These are phyloP conservation scores for Penicillium brasilianum DNA, from an alignment of 2,329 filamentous ascomycete genomes.

Conservation along the genomic window DNA sequence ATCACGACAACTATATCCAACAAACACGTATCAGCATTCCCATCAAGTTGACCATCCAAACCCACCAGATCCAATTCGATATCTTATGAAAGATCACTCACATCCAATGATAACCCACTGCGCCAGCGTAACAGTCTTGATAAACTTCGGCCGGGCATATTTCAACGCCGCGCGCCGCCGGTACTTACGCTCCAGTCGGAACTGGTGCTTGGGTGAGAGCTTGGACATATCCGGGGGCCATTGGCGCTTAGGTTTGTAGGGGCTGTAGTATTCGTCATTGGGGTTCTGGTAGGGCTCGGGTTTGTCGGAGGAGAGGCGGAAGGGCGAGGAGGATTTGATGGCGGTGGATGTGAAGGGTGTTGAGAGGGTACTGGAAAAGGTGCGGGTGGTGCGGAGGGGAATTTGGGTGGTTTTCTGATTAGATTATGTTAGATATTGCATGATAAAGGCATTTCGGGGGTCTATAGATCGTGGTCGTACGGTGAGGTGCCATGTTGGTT, in stretches of 20 bases:
- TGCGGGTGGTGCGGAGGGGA: constrained; percentile 10
- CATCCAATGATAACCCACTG: constrained; percentile 61
- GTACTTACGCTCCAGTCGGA: constrained; percentile 70
- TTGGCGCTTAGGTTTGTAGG: constrained; percentile 63
- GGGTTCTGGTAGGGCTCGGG: constrained; percentile 16
- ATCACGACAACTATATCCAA: constrained; percentile 44
- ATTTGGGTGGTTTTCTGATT: not conserved
- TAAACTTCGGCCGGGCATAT: constrained; percentile 64
- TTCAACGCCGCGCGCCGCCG: constrained; percentile 65
- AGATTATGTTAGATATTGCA: not conserved
- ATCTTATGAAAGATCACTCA: constrained; percentile 37
- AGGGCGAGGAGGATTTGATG: constrained; percentile 24
- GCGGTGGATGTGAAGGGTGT: constrained; percentile 22
- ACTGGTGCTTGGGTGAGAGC: constrained; percentile 68
- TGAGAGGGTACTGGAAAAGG: constrained; percentile 22
- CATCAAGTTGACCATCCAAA: no score
- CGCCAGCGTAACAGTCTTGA: constrained; percentile 61
- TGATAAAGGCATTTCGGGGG: not conserved
- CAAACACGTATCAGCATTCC: constrained; percentile 20
- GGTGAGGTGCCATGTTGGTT: constrained; percentile 22
- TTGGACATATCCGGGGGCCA: constrained; percentile 70
- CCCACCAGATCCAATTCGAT: not conserved
- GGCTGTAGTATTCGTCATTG: constrained; percentile 55
- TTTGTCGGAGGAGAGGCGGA: constrained; percentile 33
- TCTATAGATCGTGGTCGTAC: constrained; percentile 16